phyloP scores from a whole-genome alignment of 306 rosid species.

The Vicia faba region DNA sequence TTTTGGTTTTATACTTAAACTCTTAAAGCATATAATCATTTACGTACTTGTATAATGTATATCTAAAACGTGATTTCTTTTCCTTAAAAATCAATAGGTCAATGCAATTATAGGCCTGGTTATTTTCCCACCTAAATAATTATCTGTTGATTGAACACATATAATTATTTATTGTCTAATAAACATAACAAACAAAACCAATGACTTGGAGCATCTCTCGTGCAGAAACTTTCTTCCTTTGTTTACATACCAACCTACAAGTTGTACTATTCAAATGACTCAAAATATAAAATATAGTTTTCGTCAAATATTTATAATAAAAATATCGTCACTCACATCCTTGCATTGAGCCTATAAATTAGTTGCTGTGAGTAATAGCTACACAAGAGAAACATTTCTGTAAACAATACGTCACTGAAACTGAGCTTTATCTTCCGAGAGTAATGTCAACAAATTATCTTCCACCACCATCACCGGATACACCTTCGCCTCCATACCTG shows the following conservation, averaged over 20 bases:
- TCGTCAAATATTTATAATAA: neutral
- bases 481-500: neutral
- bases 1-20: neutral
- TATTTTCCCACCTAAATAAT: neutral
- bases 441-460: neutral
- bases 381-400: neutral
- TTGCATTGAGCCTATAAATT: neutral
- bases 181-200: neutral
- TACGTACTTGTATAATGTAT: no score
- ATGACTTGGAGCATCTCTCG: constrained; percentile 9
- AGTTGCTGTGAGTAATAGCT: neutral
- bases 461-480: constrained; percentile 7
- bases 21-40: neutral
- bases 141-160: neutral
- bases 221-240: neutral
- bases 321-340: neutral
- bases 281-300: neutral
- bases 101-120: constrained; percentile 2
- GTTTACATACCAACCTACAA: constrained; percentile 3
- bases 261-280: neutral
- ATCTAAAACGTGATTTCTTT: no score
- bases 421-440: neutral
- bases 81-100: neutral
- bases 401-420: neutral
- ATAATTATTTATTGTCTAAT: neutral